Evolutionary conservation across 177 flowering plant genomes (phyloP).

Genomic region (Vitis hybrid): DNA sequence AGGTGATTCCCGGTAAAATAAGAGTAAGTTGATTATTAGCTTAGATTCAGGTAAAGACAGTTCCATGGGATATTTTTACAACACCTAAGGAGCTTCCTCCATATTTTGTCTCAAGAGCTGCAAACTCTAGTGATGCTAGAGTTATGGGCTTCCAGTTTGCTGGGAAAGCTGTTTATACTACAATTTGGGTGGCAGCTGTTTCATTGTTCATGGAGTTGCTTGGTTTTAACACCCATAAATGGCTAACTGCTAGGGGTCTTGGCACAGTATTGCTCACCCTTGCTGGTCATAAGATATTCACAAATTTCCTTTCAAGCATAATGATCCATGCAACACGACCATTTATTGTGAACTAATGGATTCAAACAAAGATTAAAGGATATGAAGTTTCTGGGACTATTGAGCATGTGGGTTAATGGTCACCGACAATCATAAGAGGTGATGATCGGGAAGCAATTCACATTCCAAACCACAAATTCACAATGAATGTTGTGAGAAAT

Average conservation of each 20-base stretch:
- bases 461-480: slow-evolving; percentile 92
- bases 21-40: too few species aligned
- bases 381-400: slow-evolving; percentile 98
- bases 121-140: too few species aligned
- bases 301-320: slow-evolving; percentile 91
- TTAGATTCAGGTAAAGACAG: too few species aligned
- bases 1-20: too few species aligned
- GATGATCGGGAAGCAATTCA: slow-evolving; percentile 97
- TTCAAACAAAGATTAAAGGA: slow-evolving; percentile 94
- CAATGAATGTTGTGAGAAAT: slow-evolving; percentile 88
- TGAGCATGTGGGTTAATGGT: slow-evolving; percentile 99
- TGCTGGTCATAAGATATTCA: slow-evolving; percentile 98
- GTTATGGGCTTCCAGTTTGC: slow-evolving; percentile 90
- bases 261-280: slow-evolving; percentile 97
- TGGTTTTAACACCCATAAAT: slow-evolving; percentile 95
- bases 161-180: slow-evolving; percentile 81
- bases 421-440: slow-evolving; percentile 89
- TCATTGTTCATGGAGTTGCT: slow-evolving; percentile 96
- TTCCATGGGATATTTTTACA: too few species aligned
- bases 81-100: too few species aligned
- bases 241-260: slow-evolving; percentile 98
- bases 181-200: slow-evolving; percentile 94
- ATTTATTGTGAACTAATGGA: slow-evolving; percentile 89
- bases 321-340: slow-evolving; percentile 98
- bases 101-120: too few species aligned